phyloP scores from a whole-genome alignment of 2,329 filamentous ascomycete genomes.

The Hypoxylon sp. region DNA sequence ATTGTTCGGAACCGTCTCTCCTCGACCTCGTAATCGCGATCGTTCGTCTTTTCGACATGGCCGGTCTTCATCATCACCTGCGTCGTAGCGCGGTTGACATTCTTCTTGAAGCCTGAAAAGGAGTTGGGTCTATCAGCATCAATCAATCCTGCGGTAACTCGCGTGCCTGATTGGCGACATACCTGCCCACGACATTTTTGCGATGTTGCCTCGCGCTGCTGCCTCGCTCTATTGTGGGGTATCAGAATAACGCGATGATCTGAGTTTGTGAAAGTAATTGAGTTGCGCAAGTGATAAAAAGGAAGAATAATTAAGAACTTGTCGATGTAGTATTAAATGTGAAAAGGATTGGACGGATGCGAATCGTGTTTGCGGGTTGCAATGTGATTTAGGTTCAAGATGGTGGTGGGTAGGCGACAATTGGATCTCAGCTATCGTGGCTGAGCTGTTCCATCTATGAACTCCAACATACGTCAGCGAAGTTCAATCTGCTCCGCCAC shows the following conservation, averaged over 20 bases:
- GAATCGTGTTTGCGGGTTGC: slow-evolving; percentile 26
- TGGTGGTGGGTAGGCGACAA: slow-evolving; percentile 3
- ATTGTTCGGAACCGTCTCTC: slow-evolving; percentile 97
- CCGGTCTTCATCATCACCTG: slow-evolving; percentile 99
- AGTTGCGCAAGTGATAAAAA: background rate
- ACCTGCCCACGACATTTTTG: slow-evolving; percentile 81
- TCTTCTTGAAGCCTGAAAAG: slow-evolving; percentile 84
- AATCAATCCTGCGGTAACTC: background rate
- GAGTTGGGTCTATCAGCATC: slow-evolving; percentile 34
- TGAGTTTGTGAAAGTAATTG: background rate
- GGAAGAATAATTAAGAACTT: slow-evolving; percentile 5
- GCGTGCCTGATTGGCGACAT: slow-evolving; percentile 29
- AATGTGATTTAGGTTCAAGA: background rate
- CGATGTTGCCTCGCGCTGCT: slow-evolving; percentile 42
- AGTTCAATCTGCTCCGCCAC: slow-evolving; percentile 38
- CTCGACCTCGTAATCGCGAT: slow-evolving; percentile 98
- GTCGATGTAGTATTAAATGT: slow-evolving; percentile 10
- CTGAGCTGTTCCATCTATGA: slow-evolving; percentile 25
- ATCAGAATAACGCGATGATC: background rate
- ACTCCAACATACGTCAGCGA: slow-evolving; percentile 33
- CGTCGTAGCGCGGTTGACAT: slow-evolving; percentile 98
- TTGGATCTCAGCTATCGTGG: slow-evolving; percentile 29
- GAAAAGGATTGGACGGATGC: slow-evolving; percentile 26
- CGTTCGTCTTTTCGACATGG: slow-evolving; percentile 98
- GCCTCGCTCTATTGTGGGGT: no score